These are phyloP conservation scores for Salvia rosmarinus DNA, from an alignment of 257 asterid species.

Conservation along the genomic window DNA sequence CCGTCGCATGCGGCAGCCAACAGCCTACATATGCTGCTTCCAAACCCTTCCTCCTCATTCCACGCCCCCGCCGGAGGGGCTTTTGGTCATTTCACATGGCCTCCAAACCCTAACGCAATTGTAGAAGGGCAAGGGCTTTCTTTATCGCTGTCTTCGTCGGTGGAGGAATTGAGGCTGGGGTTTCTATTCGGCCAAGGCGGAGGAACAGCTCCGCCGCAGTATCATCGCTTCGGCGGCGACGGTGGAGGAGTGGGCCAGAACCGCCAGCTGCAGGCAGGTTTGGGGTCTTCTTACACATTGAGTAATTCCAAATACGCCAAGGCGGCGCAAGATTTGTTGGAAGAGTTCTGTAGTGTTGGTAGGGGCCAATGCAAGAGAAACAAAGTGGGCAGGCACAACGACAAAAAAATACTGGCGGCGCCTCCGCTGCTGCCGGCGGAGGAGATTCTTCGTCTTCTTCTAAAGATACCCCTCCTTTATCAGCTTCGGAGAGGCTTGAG, in stretches of 20 bases:
- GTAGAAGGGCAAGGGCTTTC: conserved; percentile 83
- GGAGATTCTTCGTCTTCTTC: conserved; percentile 53
- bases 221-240: conserved; percentile 44
- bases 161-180: conserved; percentile 67
- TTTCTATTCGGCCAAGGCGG: conserved; percentile 61
- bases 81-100: conserved; percentile 71
- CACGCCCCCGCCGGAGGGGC: conserved; percentile 41
- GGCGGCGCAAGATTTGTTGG: conserved; percentile 80
- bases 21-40: conserved; percentile 41
- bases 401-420: conserved; percentile 34
- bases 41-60: conserved; percentile 33
- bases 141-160: conserved; percentile 74
- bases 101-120: conserved; percentile 54
- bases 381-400: conserved; percentile 41
- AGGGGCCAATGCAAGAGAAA: conserved; percentile 70
- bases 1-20: conserved; percentile 51
- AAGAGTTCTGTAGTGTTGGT: conserved; percentile 91
- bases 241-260: conserved; percentile 33
- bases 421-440: conserved; percentile 36
- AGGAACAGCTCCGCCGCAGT: conserved; percentile 46
- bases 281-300: conserved; percentile 53
- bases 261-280: conserved; percentile 55
- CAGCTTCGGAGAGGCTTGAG: conserved; percentile 82
- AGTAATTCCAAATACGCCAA: conserved; percentile 71
- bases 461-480: conserved; percentile 64